Conservation (phyloP, 2,329 filamentous ascomycete species). For the Aspergillus neotritici region DNA sequence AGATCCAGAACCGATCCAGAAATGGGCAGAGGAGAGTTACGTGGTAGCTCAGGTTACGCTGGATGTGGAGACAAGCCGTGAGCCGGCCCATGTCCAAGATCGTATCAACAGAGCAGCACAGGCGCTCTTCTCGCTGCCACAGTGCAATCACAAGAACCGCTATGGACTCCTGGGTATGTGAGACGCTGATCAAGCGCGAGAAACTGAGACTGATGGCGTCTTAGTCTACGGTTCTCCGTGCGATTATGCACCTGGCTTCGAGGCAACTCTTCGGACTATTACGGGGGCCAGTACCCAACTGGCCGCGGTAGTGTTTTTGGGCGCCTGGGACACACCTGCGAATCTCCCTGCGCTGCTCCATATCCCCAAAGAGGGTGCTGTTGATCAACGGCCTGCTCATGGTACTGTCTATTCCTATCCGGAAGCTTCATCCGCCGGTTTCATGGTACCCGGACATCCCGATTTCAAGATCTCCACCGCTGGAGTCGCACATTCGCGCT, state of each 20-base stretch:
- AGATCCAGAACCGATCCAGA: slow-evolving; percentile 54
- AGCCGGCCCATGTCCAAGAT: slow-evolving; percentile 10
- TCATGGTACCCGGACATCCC: slow-evolving; percentile 47
- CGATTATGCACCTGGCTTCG: slow-evolving; percentile 18
- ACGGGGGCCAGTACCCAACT: slow-evolving; percentile 2
- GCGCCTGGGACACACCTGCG: slow-evolving; percentile 10
- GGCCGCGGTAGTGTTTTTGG: slow-evolving; percentile 16
- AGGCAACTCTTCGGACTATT: slow-evolving; percentile 4
- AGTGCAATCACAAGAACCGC: slow-evolving; percentile 21
- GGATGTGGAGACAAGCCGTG: slow-evolving; percentile 3
- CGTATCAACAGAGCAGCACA: slow-evolving; percentile 10
- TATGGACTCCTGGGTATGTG: slow-evolving; percentile 21
- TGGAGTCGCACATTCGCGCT: slow-evolving; percentile 61
- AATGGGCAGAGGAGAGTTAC: slow-evolving; percentile 69
- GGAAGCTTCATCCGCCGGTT: slow-evolving; percentile 39
- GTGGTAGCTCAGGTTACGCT: slow-evolving; percentile 51
- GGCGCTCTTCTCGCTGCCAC: slow-evolving; percentile 12
- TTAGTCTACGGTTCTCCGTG: slow-evolving; percentile 23
- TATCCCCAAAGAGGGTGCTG: slow-evolving; percentile 2
- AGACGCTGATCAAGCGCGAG: too few species aligned
- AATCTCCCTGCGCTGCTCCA: slow-evolving; percentile 14
- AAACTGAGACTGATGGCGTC: not conserved
- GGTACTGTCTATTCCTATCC: slow-evolving; percentile 39
- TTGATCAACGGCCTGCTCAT: not conserved
- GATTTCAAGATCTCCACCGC: slow-evolving; percentile 52